Base-by-base conservation (phyloP, 2,329 filamentous ascomycete genomes). In the Pezicula rhizophila region DNA sequence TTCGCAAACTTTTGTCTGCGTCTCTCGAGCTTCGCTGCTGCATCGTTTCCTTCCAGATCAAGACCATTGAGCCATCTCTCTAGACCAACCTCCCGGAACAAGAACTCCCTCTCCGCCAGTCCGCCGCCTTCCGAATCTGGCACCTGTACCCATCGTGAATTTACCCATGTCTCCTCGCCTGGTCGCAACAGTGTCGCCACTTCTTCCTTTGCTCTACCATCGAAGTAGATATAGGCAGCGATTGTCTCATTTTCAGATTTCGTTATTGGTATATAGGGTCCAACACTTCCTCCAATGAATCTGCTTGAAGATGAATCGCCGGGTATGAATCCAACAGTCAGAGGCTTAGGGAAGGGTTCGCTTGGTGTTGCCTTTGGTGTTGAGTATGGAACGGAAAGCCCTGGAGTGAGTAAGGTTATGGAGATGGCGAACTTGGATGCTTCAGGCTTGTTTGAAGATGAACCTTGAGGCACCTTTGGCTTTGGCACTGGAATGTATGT, bases 111-210 rank as follows among this genome's bases (percentile, higher is more conserved):
- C 73, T 99, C 93, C 26, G 93, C 93, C 41, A 99, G 79, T 38
- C 93, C 93, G 44, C 93, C 93, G 28, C 92, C 92, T 69, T 97
- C 92, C 20, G 85, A 82, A 25, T 91, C 85, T 2, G 92, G 89
- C 6, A 99, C 83, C 64, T 95, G 92, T 44, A 99, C 93, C 93
- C 93, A 99, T 60, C 93, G 79, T 48, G 90, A 96, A 64, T 97
- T 99, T 20, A 99, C 95, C 93, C 93, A 99, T 2, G 93, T 99
- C 70, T 99, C 93, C 66, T 97, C 93, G 20, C 93, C 92, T 11
- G 91, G 86, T 48, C 93, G 79, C 46, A 99, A 75, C 49, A 99
- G 74, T 11, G 93, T 99, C 46, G 93, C 93, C 3, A 99, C 95
- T 70, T 99, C 93, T 66, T 99, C 93, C 68, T 99, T 99, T 52